phyloP scores from a whole-genome alignment of 257 asterid species.

The Euphrasia confusa region DNA sequence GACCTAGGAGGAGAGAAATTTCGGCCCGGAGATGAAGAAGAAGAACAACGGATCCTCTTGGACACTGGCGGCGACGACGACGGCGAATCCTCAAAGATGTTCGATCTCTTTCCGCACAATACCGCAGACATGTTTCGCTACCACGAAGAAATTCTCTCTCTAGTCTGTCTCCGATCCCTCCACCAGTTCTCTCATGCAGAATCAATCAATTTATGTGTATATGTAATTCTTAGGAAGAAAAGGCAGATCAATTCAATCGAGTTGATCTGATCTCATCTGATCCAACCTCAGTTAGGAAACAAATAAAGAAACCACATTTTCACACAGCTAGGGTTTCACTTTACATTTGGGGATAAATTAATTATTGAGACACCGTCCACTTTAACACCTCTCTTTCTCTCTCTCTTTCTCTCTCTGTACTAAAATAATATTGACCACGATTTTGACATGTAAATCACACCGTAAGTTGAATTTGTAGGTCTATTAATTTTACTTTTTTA shows the following conservation, averaged over 20 bases:
- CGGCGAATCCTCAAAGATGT: slow-evolving; percentile 86
- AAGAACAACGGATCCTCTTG: slow-evolving; percentile 81
- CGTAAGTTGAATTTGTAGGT: too few species aligned
- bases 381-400: too few species aligned
- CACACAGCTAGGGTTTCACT: slow-evolving; percentile 17
- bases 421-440: too few species aligned
- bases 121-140: slow-evolving; percentile 95
- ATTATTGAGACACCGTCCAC: too few species aligned
- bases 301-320: not conserved
- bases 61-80: slow-evolving; percentile 82
- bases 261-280: slow-evolving; percentile 26
- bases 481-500: too few species aligned
- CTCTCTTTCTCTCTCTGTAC: too few species aligned
- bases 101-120: slow-evolving; percentile 98
- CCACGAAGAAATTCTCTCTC: slow-evolving; percentile 26
- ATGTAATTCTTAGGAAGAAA: not conserved
- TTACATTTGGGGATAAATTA: not conserved
- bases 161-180: slow-evolving; percentile 37
- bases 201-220: slow-evolving; percentile 20
- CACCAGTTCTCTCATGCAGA: slow-evolving; percentile 46
- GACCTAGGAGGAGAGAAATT: slow-evolving; percentile 60
- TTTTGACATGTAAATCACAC: too few species aligned
- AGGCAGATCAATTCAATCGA: slow-evolving; percentile 18
- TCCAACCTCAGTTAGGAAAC: not conserved
- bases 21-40: slow-evolving; percentile 49